A percentile compares a stretch with the other conserved stretches of the same genome.
Conservation (phyloP, 2,329 filamentous ascomycete genomes). For the Epichloe gansuensis region DNA sequence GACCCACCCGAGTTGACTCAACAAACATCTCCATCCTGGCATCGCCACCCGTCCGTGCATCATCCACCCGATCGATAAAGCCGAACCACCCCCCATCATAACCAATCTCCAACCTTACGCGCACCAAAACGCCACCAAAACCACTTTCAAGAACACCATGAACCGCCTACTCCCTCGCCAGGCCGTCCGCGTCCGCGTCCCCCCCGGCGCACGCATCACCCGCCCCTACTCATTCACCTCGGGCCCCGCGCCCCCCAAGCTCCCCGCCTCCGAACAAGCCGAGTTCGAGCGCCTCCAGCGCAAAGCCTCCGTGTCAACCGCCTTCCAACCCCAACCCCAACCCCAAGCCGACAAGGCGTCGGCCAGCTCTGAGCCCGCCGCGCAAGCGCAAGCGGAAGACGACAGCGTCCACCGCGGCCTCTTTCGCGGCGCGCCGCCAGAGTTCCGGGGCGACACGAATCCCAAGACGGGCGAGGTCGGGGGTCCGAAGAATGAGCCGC, state of each 20-base stretch:
- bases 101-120: too few relatives aligned
- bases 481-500: slow-evolving; percentile 91
- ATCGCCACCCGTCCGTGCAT: too few relatives aligned
- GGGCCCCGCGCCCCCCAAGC: slow-evolving; percentile 65
- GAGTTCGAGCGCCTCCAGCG: slow-evolving; percentile 80
- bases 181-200: background rate
- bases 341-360: background rate
- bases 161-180: slow-evolving; percentile 5
- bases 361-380: slow-evolving; percentile 1
- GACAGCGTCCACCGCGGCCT: slow-evolving; percentile 42
- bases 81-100: too few relatives aligned
- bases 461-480: slow-evolving; percentile 92
- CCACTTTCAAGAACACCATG: background rate
- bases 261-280: slow-evolving; percentile 79
- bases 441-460: slow-evolving; percentile 87
- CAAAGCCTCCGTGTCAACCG: slow-evolving; percentile 34
- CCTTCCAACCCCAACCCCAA: slow-evolving; percentile 20
- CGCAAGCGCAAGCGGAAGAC: slow-evolving; percentile 9
- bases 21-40: too few relatives aligned
- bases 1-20: too few relatives aligned
- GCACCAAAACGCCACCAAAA: too few relatives aligned
- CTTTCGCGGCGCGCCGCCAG: slow-evolving; percentile 65
- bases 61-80: too few relatives aligned
- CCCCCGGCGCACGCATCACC: background rate
- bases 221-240: slow-evolving; percentile 30